phyloP scores from a whole-genome alignment of 306 rosid species.

The Acacia confusa region DNA sequence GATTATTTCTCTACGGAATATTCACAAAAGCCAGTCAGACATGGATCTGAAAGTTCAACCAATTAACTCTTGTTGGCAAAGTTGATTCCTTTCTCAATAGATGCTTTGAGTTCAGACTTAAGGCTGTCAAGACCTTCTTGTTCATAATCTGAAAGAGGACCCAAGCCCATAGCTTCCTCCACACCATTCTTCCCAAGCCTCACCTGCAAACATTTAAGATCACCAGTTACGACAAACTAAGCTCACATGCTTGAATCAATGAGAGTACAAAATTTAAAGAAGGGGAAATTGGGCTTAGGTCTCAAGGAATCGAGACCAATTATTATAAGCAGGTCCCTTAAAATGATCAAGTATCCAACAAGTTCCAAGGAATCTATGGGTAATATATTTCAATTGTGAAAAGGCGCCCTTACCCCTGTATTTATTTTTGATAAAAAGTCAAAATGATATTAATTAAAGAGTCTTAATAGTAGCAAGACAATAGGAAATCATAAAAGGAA shows the following conservation, averaged over 20 bases:
- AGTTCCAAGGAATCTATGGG: no score
- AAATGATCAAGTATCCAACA: no score
- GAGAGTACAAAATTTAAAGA: neutral
- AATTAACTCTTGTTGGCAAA: constrained; percentile 57
- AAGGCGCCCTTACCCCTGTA: no score
- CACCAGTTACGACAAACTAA: neutral
- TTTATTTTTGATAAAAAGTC: no score
- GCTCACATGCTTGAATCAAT: neutral
- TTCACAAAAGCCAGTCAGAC: constrained; percentile 24
- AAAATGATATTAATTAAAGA: no score
- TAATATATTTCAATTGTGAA: no score
- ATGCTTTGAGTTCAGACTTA: constrained; percentile 70
- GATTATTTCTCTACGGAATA: constrained; percentile 6
- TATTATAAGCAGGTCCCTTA: no score
- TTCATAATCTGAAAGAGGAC: constrained; percentile 80
- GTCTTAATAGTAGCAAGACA: no score
- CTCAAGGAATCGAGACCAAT: no score
- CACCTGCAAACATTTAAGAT: constrained; percentile 54
- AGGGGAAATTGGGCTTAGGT: no score
- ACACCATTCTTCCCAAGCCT: constrained; percentile 91
- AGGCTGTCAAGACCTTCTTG: constrained; percentile 74
- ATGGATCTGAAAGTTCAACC: constrained; percentile 24
- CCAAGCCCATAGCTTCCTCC: constrained; percentile 75
- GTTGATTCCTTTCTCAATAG: constrained; percentile 92
- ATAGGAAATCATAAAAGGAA: no score